Evolutionary conservation across 2,329 filamentous ascomycete species (phyloP).

Genomic region (Colletotrichum lupini): DNA sequence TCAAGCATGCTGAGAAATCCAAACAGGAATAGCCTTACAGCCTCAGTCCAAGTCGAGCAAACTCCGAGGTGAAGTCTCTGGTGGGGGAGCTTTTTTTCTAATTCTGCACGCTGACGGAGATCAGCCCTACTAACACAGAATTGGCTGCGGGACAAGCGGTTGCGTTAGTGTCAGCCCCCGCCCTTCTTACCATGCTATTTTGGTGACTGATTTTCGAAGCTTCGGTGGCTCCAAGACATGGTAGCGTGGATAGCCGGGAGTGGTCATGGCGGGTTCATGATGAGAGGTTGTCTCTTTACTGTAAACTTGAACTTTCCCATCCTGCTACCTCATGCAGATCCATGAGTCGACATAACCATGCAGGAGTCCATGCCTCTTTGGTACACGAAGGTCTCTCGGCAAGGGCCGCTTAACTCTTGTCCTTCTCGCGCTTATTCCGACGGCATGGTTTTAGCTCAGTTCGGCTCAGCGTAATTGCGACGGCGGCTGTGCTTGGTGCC

Average conservation of each 20-base stretch:
- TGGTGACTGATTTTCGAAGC: neutral
- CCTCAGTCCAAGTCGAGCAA: neutral
- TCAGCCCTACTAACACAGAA: conserved; percentile 27
- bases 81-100: neutral
- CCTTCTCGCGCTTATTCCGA: neutral
- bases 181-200: neutral
- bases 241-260: neutral
- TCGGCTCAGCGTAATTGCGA: neutral
- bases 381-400: neutral
- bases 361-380: neutral
- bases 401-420: neutral
- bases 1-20: neutral
- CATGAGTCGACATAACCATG: neutral
- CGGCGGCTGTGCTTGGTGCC: neutral
- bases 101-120: neutral
- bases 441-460: neutral
- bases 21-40: neutral
- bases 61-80: neutral
- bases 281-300: neutral
- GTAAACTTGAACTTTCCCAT: neutral
- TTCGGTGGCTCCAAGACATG: neutral
- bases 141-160: neutral
- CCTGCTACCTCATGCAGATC: neutral
- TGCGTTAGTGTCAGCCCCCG: neutral
- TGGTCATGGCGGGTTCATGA: neutral